A percentile compares a stretch with the other conserved stretches of the same genome.
Evolutionary conservation across 306 rosid species (phyloP).

Genomic region (Mimosa pudica): DNA sequence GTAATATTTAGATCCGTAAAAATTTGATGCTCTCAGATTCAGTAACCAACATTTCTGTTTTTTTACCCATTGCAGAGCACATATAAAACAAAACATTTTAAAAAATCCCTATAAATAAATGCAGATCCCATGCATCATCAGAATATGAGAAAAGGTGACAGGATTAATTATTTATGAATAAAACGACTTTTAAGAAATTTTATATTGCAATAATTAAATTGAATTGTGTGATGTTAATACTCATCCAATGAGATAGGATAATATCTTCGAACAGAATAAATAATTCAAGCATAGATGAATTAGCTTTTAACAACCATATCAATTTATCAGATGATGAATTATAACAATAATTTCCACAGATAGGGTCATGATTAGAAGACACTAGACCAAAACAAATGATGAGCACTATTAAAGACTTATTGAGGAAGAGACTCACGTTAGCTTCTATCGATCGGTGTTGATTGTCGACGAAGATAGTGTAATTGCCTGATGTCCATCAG

Average conservation of each 20-base stretch:
- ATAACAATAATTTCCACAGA: not conserved
- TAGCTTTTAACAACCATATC: not conserved
- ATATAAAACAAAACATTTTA: not conserved
- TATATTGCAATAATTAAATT: not conserved
- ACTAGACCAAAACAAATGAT: slow-evolving; percentile 13
- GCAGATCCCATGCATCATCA: not conserved
- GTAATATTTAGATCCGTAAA: not conserved
- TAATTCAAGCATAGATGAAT: not conserved
- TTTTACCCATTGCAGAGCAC: not conserved
- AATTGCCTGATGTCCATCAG: slow-evolving; percentile 14
- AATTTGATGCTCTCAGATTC: not conserved
- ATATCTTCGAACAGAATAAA: not conserved
- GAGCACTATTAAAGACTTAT: not conserved
- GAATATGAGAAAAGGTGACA: not conserved
- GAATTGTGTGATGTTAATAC: not conserved
- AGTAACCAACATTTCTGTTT: not conserved
- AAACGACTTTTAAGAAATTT: not conserved
- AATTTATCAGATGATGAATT: not conserved
- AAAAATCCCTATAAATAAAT: not conserved
- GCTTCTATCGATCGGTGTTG: slow-evolving; percentile 17
- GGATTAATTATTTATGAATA: not conserved
- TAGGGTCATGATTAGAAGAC: slow-evolving; percentile 2
- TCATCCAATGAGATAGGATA: not conserved
- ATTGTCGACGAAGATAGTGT: slow-evolving; percentile 19
- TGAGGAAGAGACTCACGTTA: slow-evolving; percentile 26